phyloP scores from a whole-genome alignment of 805 yeast species.

The Candida xiaguanensis region DNA sequence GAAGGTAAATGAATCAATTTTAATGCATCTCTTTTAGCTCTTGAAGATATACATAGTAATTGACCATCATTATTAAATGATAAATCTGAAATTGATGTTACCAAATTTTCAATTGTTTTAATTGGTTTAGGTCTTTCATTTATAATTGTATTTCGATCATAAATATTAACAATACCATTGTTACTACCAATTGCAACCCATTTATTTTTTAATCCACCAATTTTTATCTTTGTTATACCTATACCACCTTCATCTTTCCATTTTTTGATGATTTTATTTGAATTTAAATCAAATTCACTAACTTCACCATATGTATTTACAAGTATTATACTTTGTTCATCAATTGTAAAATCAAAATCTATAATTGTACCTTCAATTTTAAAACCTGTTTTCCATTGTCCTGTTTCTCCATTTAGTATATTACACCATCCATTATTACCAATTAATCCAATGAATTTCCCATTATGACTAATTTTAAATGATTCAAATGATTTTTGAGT shows the following conservation, averaged over 20 bases:
- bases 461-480: conserved; percentile 73
- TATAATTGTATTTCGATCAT: conserved; percentile 49
- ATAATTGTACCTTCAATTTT: conserved; percentile 84
- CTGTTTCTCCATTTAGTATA: conserved; percentile 66
- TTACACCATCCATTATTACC: conserved; percentile 94
- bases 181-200: conserved; percentile 89
- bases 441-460: conserved; percentile 65
- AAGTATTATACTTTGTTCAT: conserved; percentile 45
- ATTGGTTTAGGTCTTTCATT: conserved; percentile 43
- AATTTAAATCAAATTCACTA: conserved; percentile 69
- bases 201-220: conserved; percentile 67
- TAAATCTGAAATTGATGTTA: conserved; percentile 73
- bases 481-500: conserved; percentile 85
- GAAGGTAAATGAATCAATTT: conserved; percentile 84
- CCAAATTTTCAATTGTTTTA: conserved; percentile 69
- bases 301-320: conserved; percentile 81
- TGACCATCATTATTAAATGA: conserved; percentile 87
- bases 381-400: conserved; percentile 85
- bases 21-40: conserved; percentile 81
- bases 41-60: conserved; percentile 76
- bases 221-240: conserved; percentile 71
- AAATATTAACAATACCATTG: conserved; percentile 85
- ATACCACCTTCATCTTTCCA: conserved; percentile 89
- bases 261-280: conserved; percentile 48
- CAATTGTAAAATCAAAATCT: conserved; percentile 68